Evolutionary conservation across 805 yeast genomes (phyloP).

Genomic region (Candida coquimbonensis): DNA sequence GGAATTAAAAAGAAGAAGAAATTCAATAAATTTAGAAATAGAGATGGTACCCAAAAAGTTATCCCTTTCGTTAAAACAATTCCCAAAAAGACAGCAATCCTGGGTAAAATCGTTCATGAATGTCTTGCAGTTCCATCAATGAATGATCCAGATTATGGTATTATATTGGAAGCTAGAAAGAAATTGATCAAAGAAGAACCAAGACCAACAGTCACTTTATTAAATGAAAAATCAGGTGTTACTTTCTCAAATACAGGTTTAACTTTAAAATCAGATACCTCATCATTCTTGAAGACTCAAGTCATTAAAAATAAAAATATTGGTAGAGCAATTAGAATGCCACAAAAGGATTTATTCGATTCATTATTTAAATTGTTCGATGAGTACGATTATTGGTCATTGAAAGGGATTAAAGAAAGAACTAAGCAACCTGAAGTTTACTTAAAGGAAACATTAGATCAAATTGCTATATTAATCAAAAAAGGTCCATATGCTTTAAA

Average conservation of each 20-base stretch:
- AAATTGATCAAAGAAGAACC: conserved; percentile 40
- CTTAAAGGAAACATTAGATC: conserved; percentile 82
- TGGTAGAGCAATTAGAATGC: conserved; percentile 91
- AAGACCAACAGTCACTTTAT: conserved; percentile 57
- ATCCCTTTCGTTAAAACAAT: conserved; percentile 84
- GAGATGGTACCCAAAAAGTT: conserved; percentile 35
- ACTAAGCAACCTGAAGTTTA: conserved; percentile 94
- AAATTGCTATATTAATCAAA: conserved; percentile 81
- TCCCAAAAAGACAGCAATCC: conserved; percentile 78
- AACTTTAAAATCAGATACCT: conserved; percentile 64
- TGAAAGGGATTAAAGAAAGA: conserved; percentile 89
- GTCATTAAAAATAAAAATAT: conserved; percentile 41
- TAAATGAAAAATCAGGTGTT: conserved; percentile 81
- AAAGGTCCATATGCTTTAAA: conserved; percentile 95
- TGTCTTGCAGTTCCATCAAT: conserved; percentile 81
- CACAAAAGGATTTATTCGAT: conserved; percentile 85
- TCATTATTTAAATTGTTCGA: conserved; percentile 83
- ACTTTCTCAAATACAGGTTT: conserved; percentile 83
- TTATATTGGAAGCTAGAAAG: conserved; percentile 53
- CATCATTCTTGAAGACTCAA: conserved; percentile 54
- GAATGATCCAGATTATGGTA: conserved; percentile 60
- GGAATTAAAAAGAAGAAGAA: conserved; percentile 17
- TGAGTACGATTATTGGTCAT: conserved; percentile 93
- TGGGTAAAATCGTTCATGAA: conserved; percentile 88
- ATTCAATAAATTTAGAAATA: conserved; percentile 32